Evolutionary conservation across 2,329 filamentous ascomycete genomes (phyloP), one percentile per base, ranked within the genome.

Genomic region (Colletotrichum incanum): DNA sequence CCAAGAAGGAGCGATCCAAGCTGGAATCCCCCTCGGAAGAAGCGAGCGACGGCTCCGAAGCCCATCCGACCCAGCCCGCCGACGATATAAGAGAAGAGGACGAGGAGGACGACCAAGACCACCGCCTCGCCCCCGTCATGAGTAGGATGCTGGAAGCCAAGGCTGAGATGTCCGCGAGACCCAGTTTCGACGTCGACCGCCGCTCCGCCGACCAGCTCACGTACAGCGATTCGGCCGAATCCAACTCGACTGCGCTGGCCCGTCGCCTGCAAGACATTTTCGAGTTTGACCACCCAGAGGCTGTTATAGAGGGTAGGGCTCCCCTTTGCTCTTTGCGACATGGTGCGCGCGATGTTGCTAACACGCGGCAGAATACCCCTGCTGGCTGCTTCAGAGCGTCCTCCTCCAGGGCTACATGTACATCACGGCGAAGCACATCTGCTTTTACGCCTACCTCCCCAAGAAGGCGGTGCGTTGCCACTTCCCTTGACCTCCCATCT

Each of bases 391-490:
- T 43, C 95, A 98, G 80, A 98, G 93, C 78, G 94, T 98, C 55
- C 86, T 98, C 39, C 88, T 98, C 11, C 95, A 98, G 79, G 96
- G 96, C 7, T 98, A 96, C 80, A 92, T 99, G 88, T 98, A 98
- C 83, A 94, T 99, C 78, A 98, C 96, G 0, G 88, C 93, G 73
- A 93, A 92, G 76, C 96, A 99, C 80, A 93, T 98, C 73, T 98
- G 95, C 83, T 99, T 98, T 81, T 98, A 98, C 80, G 95, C 96
- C 49, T 98, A 98, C 80, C 88, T 98, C n/a, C 95, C 95, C 8
- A 97, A 95, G 86, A 98, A 96, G 86, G 91, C 93, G 63, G 93
- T 93, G 86, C 82, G 91, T 78, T 34, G 60, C 28, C 14, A 20
- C 47, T 11, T 54, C 28, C 52, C 31, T 23, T 9, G 20, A 9